These are phyloP conservation scores for Leccinum aurantiacum DNA, from an alignment of 768 basidiomycete species.

Conservation along the genomic window DNA sequence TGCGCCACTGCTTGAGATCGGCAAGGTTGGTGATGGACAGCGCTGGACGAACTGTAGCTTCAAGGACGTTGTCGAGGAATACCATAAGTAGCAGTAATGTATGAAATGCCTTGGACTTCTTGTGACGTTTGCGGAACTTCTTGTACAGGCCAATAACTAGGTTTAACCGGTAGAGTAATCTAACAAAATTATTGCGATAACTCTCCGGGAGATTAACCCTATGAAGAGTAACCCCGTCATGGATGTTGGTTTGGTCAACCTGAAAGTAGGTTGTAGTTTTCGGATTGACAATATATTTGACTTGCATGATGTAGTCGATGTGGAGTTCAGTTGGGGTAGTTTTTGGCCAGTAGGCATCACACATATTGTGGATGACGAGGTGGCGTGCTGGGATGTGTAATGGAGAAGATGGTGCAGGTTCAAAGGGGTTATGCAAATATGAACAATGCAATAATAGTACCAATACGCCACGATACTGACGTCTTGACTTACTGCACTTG, in stretches of 20 bases:
- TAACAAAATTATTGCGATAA: background rate
- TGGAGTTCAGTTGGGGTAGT: background rate
- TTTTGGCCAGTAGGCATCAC: background rate
- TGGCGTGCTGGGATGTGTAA: background rate
- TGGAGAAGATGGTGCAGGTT: background rate
- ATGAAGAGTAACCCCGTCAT: background rate
- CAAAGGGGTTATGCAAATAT: background rate
- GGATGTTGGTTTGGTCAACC: background rate
- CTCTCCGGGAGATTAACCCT: background rate
- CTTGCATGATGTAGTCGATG: background rate
- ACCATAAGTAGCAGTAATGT: background rate
- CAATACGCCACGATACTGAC: too few relatives aligned
- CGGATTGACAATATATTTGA: background rate
- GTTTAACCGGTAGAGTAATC: background rate
- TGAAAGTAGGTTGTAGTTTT: background rate
- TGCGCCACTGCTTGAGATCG: background rate
- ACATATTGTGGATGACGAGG: background rate
- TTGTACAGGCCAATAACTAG: background rate
- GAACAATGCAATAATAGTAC: too few relatives aligned
- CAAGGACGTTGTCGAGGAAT: background rate
- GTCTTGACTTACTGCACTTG: background rate
- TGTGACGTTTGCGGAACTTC: background rate
- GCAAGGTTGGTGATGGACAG: background rate
- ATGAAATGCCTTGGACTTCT: background rate
- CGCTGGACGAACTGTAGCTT: background rate